Conservation (phyloP, 148 eudicot genomes). For the Dysphania ambrosioides region DNA sequence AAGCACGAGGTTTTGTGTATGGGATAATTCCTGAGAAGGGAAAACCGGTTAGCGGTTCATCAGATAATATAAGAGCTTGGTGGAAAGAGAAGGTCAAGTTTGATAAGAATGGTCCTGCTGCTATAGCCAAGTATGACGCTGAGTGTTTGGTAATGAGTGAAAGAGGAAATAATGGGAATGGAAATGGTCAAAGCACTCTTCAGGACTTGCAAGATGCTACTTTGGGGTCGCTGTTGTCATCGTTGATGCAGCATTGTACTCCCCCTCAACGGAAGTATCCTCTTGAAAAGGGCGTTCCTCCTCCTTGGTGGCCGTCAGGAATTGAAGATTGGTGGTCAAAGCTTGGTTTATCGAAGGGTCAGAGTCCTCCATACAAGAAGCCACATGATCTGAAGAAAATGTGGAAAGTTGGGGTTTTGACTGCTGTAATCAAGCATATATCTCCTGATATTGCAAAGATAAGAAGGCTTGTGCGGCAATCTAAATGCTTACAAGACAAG, state of each 20-base stretch:
- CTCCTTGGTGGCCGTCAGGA: constrained; percentile 96
- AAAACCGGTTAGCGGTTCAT: constrained; percentile 90
- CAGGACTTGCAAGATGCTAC: constrained; percentile 96
- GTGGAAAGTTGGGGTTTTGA: constrained; percentile 97
- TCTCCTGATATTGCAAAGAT: constrained; percentile 89
- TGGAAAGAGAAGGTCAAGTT: constrained; percentile 98
- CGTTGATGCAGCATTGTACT: constrained; percentile 90
- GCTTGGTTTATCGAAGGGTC: constrained; percentile 61
- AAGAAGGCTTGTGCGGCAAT: constrained; percentile 67
- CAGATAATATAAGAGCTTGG: constrained; percentile 96
- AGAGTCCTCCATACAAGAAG: constrained; percentile 80
- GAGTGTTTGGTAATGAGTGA: constrained; percentile 51
- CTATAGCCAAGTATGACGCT: constrained; percentile 66
- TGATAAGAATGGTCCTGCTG: constrained; percentile 92
- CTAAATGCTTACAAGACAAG: constrained; percentile 93
- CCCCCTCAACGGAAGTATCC: constrained; percentile 95
- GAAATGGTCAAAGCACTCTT: constrained; percentile 52
- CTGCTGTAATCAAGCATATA: constrained; percentile 94
- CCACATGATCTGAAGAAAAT: constrained; percentile 95
- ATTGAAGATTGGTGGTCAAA: constrained; percentile 83
- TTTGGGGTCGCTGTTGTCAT: constrained; percentile 84
- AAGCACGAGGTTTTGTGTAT: constrained; percentile 90
- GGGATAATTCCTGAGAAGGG: constrained; percentile 98
- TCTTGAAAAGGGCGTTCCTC: constrained; percentile 71
- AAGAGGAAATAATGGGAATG: constrained; percentile 41